These are phyloP conservation scores for Euclidium syriacum DNA, from an alignment of 345 rosid species.

Conservation along the genomic window DNA sequence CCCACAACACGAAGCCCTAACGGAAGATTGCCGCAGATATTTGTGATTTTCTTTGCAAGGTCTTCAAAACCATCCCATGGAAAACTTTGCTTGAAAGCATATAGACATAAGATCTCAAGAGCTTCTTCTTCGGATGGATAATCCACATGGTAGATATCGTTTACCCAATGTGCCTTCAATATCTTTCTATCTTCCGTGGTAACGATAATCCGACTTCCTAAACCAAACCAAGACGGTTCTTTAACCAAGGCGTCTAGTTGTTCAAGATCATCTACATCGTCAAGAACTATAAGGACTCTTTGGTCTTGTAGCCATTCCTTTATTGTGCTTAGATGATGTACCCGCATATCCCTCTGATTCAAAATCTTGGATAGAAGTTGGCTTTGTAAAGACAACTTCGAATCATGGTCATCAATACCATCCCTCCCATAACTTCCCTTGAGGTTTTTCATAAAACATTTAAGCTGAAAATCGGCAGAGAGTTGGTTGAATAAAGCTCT, in stretches of 20 bases:
- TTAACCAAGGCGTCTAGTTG: conserved; percentile 48
- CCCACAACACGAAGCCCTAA: conserved; percentile 35
- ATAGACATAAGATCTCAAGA: not conserved
- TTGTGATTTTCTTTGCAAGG: not conserved
- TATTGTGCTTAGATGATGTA: not conserved
- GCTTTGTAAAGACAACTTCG: not conserved
- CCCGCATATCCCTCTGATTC: not conserved
- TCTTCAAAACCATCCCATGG: not conserved
- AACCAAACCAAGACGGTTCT: conserved; percentile 35
- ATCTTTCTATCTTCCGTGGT: conserved; percentile 43
- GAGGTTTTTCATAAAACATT: not conserved
- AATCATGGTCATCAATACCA: not conserved
- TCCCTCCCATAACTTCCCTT: not conserved
- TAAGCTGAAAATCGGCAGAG: not conserved
- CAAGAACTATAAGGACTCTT: conserved; percentile 39
- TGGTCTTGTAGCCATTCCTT: not conserved
- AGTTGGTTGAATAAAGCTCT: not conserved
- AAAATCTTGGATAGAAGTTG: not conserved
- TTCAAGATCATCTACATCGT: conserved; percentile 42
- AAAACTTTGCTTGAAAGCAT: not conserved
- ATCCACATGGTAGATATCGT: not conserved
- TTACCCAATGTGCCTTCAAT: not conserved
- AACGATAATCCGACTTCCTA: conserved; percentile 47
- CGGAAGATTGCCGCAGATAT: conserved; percentile 26
- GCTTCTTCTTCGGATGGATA: conserved; percentile 12